Evolutionary conservation across 106 monocot species (phyloP).

Genomic region (Allium fistulosum): DNA sequence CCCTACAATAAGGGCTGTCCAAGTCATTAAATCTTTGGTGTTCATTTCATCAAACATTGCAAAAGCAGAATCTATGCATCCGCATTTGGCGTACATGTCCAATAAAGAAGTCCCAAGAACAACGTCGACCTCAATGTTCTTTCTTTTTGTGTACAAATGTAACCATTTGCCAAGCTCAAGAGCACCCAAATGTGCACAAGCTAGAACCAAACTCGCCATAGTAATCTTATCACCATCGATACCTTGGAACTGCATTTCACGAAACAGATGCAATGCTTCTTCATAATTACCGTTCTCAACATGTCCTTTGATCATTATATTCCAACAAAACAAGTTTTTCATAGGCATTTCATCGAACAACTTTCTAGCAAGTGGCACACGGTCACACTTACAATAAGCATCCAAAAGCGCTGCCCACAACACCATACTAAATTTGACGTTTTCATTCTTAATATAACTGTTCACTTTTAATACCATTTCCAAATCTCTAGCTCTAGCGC

Average conservation of each 20-base stretch:
- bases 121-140: slow-evolving; percentile 37
- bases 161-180: slow-evolving; percentile 42
- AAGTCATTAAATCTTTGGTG: slow-evolving; percentile 36
- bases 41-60: slow-evolving; percentile 30
- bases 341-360: slow-evolving; percentile 12
- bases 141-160: slow-evolving; percentile 35
- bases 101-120: slow-evolving; percentile 40
- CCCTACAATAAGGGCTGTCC: slow-evolving; percentile 59
- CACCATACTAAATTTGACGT: slow-evolving; percentile 3
- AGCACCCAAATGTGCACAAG: slow-evolving; percentile 56
- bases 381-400: slow-evolving; percentile 16
- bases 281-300: slow-evolving; percentile 22
- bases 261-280: slow-evolving; percentile 27
- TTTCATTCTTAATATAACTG: slow-evolving; percentile 3
- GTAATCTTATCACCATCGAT: slow-evolving; percentile 48
- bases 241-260: slow-evolving; percentile 32
- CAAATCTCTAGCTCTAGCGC: slow-evolving; percentile 7
- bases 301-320: slow-evolving; percentile 42
- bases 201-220: slow-evolving; percentile 45
- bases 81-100: slow-evolving; percentile 68
- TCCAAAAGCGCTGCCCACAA: slow-evolving; percentile 13
- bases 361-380: slow-evolving; percentile 3
- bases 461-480: slow-evolving; percentile 9
- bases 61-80: slow-evolving; percentile 32
- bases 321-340: slow-evolving; percentile 37